Evolutionary conservation across 148 eudicot species (phyloP).

Genomic region (Hydrangea macrophylla): DNA sequence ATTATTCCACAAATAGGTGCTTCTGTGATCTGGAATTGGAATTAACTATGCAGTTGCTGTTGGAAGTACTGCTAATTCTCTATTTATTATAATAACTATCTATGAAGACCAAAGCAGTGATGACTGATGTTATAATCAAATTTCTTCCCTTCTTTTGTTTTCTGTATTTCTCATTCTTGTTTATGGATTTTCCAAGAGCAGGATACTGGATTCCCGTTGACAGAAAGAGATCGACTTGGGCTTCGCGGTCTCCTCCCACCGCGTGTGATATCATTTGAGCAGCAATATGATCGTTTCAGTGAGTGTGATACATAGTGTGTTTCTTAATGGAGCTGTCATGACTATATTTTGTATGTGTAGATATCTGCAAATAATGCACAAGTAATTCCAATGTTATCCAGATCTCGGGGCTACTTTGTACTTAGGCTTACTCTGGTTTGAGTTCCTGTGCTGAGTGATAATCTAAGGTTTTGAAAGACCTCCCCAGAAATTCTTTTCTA

Average conservation of each 20-base stretch:
- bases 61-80: not conserved
- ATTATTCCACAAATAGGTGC: no score
- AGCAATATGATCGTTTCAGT: conserved; percentile 95
- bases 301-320: conserved; percentile 25
- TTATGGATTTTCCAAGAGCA: conserved; percentile 28
- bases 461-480: not conserved
- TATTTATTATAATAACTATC: not conserved
- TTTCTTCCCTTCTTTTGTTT: not conserved
- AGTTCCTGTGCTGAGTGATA: not conserved
- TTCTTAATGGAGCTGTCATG: not conserved
- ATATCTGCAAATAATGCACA: not conserved
- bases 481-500: no score
- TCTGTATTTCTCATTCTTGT: not conserved
- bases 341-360: not conserved
- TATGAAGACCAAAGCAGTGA: not conserved
- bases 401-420: not conserved
- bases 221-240: conserved; percentile 97
- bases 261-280: conserved; percentile 88
- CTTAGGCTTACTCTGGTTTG: not conserved
- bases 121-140: not conserved
- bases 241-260: conserved; percentile 99
- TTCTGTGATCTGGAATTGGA: not conserved
- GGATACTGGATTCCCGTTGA: conserved; percentile 92
- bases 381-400: no score
- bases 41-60: not conserved